A percentile compares a stretch with the other conserved stretches of the same genome.
These are phyloP conservation scores for Xylariaceae sp. DNA, from an alignment of 2,329 filamentous ascomycete genomes.

Conservation along the genomic window DNA sequence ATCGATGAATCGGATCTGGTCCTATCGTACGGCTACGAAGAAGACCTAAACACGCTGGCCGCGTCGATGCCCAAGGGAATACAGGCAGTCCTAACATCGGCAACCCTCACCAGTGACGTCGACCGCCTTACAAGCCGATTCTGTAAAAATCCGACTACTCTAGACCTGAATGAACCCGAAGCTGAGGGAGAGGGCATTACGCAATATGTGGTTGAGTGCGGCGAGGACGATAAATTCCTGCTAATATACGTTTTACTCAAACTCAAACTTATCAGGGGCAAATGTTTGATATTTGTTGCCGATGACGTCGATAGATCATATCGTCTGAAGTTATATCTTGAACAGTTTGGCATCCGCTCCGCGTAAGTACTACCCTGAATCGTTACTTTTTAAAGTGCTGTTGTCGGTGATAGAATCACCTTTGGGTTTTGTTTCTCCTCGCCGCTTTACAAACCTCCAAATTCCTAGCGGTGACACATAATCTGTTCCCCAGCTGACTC, in stretches of 20 bases:
- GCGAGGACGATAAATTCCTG: slow-evolving; percentile 96
- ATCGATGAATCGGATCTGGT: slow-evolving; percentile 94
- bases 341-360: slow-evolving; percentile 92
- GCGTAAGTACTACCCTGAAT: slow-evolving; percentile 11
- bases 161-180: slow-evolving; percentile 80
- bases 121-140: slow-evolving; percentile 81
- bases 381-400: slow-evolving; percentile 43
- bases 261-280: slow-evolving; percentile 87
- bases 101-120: slow-evolving; percentile 82
- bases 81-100: slow-evolving; percentile 90
- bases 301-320: slow-evolving; percentile 55
- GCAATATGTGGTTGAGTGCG: slow-evolving; percentile 86
- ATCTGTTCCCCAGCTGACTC: slow-evolving; percentile 3
- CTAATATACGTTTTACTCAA: slow-evolving; percentile 93
- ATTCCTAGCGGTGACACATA: background rate
- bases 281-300: slow-evolving; percentile 74
- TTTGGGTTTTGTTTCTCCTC: background rate
- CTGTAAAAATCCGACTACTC: slow-evolving; percentile 69
- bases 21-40: slow-evolving; percentile 87
- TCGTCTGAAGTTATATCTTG: slow-evolving; percentile 86
- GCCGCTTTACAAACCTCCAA: background rate
- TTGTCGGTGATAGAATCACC: background rate
- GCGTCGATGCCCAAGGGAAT: slow-evolving; percentile 75
- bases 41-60: slow-evolving; percentile 77
- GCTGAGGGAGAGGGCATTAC: slow-evolving; percentile 70